Conservation (phyloP, 2,329 filamentous ascomycete species). For the Penicillium sp. region DNA sequence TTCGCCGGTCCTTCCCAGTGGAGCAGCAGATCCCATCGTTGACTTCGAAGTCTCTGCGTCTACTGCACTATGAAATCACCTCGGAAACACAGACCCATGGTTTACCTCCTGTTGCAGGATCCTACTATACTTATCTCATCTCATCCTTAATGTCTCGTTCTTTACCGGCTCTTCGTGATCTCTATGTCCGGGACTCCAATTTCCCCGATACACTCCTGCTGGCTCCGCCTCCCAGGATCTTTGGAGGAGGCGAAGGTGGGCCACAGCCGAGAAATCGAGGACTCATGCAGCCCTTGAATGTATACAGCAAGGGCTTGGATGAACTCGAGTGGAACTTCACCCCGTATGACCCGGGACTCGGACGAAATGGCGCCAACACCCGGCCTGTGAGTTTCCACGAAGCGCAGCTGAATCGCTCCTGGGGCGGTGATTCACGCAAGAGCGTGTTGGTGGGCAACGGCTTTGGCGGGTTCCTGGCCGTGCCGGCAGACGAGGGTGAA, state of each 20-base stretch:
- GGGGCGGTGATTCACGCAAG: conserved; percentile 63
- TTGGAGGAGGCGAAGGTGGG: conserved; percentile 44
- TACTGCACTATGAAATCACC: conserved; percentile 82
- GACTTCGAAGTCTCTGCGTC: conserved; percentile 68
- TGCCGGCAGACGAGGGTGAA: conserved; percentile 57
- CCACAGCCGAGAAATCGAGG: conserved; percentile 31
- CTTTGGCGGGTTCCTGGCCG: conserved; percentile 67
- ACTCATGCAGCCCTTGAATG: conserved; percentile 62
- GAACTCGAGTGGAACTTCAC: conserved; percentile 72
- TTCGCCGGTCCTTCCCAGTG: conserved; percentile 61
- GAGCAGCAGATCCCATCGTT: conserved; percentile 64
- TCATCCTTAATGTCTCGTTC: conserved; percentile 77
- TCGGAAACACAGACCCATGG: conserved; percentile 60
- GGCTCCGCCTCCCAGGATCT: conserved; percentile 64
- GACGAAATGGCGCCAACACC: conserved; percentile 42
- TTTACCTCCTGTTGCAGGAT: conserved; percentile 55
- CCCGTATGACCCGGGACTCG: conserved; percentile 56
- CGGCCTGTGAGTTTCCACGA: conserved; percentile 54
- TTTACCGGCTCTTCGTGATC: conserved; percentile 71
- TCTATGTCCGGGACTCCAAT: conserved; percentile 83
- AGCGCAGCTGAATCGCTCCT: conserved; percentile 56
- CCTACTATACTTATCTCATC: conserved; percentile 85
- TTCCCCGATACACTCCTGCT: conserved; percentile 82
- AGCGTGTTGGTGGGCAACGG: conserved; percentile 70
- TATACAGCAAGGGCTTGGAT: conserved; percentile 69